phyloP scores from a whole-genome alignment of 495 filamentous ascomycete species.

The Penicillium antarcticum region DNA sequence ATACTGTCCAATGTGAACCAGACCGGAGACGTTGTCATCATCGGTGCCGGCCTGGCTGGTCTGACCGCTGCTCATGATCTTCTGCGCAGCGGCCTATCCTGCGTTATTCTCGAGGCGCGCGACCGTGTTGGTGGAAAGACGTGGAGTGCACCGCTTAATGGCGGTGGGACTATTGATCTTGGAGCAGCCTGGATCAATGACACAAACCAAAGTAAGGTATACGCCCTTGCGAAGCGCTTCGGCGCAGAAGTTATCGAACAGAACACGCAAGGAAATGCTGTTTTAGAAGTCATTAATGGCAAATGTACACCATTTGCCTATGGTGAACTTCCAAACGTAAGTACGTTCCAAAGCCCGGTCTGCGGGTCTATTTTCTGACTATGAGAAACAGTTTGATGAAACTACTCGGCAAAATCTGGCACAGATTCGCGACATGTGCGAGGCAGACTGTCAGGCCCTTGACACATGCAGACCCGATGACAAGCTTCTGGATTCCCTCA shows the following conservation, averaged over 20 bases:
- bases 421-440: conserved; percentile 18
- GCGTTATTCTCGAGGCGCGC: conserved; percentile 45
- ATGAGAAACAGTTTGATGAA: conserved; percentile 1
- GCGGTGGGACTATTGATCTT: conserved; percentile 37
- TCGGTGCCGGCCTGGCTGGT: conserved; percentile 52
- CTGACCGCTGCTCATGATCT: conserved; percentile 42
- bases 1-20: background rate
- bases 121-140: conserved; percentile 53
- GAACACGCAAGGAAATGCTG: conserved; percentile 31
- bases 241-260: conserved; percentile 43
- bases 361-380: background rate
- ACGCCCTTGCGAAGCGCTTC: conserved; percentile 28
- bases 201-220: conserved; percentile 42
- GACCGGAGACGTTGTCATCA: conserved; percentile 37
- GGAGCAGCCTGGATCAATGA: conserved; percentile 55
- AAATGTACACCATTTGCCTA: conserved; percentile 21
- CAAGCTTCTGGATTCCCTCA: conserved; percentile 24
- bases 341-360: background rate
- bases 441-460: conserved; percentile 22
- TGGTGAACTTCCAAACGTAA: conserved; percentile 29
- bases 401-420: background rate
- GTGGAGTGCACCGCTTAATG: conserved; percentile 17
- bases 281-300: conserved; percentile 32
- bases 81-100: conserved; percentile 37
- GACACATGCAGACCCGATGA: conserved; percentile 12